Percentiles rank a stretch among this genome's conserved stretches.
Conservation (phyloP, 1,139 yeast species). For the Pichia sp. region DNA sequence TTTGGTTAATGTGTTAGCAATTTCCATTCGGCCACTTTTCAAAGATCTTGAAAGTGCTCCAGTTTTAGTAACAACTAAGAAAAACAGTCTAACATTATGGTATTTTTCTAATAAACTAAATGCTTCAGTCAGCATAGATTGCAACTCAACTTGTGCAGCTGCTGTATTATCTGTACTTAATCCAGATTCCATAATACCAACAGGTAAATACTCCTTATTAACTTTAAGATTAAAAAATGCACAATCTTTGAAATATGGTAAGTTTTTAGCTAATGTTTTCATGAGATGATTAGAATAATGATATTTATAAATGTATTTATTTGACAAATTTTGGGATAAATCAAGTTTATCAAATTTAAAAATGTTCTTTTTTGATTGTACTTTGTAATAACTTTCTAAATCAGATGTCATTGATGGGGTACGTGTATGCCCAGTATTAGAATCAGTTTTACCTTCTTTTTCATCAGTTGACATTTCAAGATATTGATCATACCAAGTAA, state of each 20-base stretch:
- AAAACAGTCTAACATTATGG: conserved; percentile 74
- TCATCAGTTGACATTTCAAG: conserved; percentile 16
- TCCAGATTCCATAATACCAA: conserved; percentile 81
- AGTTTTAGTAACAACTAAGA: conserved; percentile 75
- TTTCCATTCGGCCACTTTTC: conserved; percentile 81
- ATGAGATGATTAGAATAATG: conserved; percentile 86
- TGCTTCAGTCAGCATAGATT: conserved; percentile 69
- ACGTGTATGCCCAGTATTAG: background rate
- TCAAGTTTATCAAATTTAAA: conserved; percentile 9
- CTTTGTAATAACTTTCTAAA: conserved; percentile 1
- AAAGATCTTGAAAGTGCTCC: conserved; percentile 79
- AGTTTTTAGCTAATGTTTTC: conserved; percentile 75
- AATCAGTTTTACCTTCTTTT: background rate
- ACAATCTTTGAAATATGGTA: conserved; percentile 80
- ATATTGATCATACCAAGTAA: conserved; percentile 56
- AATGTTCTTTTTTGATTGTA: conserved; percentile 1
- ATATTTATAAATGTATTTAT: conserved; percentile 39
- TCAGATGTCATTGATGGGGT: conserved; percentile 5
- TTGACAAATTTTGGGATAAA: conserved; percentile 8
- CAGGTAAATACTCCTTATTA: conserved; percentile 81
- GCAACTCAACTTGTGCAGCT: conserved; percentile 53
- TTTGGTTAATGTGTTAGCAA: conserved; percentile 90
- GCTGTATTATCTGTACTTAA: conserved; percentile 33
- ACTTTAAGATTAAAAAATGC: conserved; percentile 85
- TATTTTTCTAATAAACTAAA: conserved; percentile 62